Evolutionary conservation across 148 eudicot genomes (phyloP).

Genomic region (Nepenthes gracilis): DNA sequence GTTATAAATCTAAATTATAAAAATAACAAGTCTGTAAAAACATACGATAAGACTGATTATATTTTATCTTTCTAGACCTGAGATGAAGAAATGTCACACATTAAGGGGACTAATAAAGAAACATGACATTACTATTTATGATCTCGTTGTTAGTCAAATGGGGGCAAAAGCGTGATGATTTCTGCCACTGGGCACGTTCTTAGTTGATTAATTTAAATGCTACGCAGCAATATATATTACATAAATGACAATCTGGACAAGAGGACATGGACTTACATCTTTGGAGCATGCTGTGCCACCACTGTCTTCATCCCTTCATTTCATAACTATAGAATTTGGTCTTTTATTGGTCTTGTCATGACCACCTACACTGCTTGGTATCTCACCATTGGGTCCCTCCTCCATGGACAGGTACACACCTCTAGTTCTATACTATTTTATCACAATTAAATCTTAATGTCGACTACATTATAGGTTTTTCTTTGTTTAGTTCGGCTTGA

Average conservation of each 20-base stretch:
- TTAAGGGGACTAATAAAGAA: no score
- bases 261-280: conserved; percentile 13
- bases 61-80: no score
- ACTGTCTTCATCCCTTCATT: conserved; percentile 10
- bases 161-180: no score
- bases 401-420: conserved; percentile 9
- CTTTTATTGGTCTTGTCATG: conserved; percentile 7
- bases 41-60: no score
- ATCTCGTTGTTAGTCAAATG: no score
- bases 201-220: background rate
- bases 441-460: no score
- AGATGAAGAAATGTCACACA: no score
- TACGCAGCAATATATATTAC: conserved; percentile 10
- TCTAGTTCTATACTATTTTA: background rate
- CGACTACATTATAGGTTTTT: background rate
- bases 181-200: background rate
- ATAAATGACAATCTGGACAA: conserved; percentile 12
- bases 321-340: conserved; percentile 11
- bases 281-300: conserved; percentile 10
- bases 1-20: background rate
- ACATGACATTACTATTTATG: no score
- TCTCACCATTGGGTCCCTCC: conserved; percentile 9
- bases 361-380: conserved; percentile 15
- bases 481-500: background rate
- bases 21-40: background rate